Evolutionary conservation across 441 rosid species (phyloP).

Genomic region (Jatropha podagrica): DNA sequence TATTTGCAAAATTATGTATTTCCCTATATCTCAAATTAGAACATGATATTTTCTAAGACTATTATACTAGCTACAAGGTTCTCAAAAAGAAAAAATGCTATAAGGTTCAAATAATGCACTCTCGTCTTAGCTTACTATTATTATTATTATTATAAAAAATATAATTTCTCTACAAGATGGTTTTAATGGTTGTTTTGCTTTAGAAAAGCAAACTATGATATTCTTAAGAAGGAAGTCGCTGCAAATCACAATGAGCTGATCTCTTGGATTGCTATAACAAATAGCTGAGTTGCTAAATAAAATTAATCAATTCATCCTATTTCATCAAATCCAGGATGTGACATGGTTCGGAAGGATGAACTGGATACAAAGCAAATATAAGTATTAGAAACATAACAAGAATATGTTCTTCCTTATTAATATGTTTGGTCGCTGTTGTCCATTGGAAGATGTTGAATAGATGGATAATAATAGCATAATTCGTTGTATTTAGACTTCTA

Average conservation of each 20-base stretch:
- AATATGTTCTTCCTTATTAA: too few species aligned
- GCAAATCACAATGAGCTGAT: too few species aligned
- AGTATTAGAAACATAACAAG: too few species aligned
- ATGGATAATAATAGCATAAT: neutral
- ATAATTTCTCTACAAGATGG: neutral
- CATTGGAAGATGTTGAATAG: neutral
- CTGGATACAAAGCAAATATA: too few species aligned
- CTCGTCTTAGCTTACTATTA: neutral
- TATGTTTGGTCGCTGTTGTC: too few species aligned
- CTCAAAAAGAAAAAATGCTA: neutral
- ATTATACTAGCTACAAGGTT: neutral
- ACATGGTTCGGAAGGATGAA: too few species aligned
- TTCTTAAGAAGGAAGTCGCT: neutral
- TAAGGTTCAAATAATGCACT: too few species aligned
- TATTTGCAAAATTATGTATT: neutral
- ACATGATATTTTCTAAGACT: neutral
- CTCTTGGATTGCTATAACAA: neutral
- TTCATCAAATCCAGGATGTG: too few species aligned
- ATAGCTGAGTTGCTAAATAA: neutral
- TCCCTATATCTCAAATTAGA: neutral
- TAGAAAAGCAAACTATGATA: neutral
- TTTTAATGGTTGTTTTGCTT: neutral
- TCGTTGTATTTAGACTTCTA: neutral
- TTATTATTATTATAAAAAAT: neutral
- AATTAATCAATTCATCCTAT: too few species aligned